phyloP scores from a whole-genome alignment of 805 yeast genomes.

The Candida ficus region DNA sequence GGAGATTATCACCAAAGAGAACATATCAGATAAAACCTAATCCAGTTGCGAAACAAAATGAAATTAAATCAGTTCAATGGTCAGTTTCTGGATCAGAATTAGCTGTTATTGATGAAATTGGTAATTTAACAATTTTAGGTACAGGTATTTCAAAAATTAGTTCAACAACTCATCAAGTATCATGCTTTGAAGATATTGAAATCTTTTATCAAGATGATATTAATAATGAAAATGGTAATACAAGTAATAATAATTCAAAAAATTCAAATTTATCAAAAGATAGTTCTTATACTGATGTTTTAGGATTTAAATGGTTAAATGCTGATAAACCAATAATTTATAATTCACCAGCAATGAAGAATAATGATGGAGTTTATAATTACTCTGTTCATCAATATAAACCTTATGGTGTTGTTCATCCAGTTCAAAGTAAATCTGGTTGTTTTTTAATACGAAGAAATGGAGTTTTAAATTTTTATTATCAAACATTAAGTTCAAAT shows the following conservation, averaged over 20 bases:
- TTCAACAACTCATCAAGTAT: conserved; percentile 23
- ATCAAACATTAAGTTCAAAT: conserved; percentile 54
- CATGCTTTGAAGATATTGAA: conserved; percentile 23
- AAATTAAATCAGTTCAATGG: conserved; percentile 56
- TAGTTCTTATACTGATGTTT: conserved; percentile 20
- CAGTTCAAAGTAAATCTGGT: conserved; percentile 63
- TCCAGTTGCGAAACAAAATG: conserved; percentile 26
- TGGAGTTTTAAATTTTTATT: conserved; percentile 56
- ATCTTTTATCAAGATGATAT: conserved; percentile 34
- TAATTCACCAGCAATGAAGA: conserved; percentile 51
- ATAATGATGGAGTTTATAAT: conserved; percentile 30
- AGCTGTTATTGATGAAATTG: conserved; percentile 69
- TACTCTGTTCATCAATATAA: conserved; percentile 58
- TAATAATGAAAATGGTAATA: neutral
- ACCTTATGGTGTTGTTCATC: conserved; percentile 62
- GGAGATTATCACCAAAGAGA: conserved; percentile 50
- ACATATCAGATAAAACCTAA: conserved; percentile 20
- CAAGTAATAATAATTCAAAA: neutral
- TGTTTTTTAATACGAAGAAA: conserved; percentile 59
- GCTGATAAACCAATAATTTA: conserved; percentile 62
- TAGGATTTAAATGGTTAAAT: conserved; percentile 68
- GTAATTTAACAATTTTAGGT: conserved; percentile 54
- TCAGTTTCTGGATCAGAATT: conserved; percentile 76
- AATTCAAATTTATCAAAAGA: conserved; percentile 8
- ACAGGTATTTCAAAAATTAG: conserved; percentile 42